These are phyloP conservation scores for Penicillium taxi DNA, from an alignment of 495 filamentous ascomycete genomes.

Conservation along the genomic window DNA sequence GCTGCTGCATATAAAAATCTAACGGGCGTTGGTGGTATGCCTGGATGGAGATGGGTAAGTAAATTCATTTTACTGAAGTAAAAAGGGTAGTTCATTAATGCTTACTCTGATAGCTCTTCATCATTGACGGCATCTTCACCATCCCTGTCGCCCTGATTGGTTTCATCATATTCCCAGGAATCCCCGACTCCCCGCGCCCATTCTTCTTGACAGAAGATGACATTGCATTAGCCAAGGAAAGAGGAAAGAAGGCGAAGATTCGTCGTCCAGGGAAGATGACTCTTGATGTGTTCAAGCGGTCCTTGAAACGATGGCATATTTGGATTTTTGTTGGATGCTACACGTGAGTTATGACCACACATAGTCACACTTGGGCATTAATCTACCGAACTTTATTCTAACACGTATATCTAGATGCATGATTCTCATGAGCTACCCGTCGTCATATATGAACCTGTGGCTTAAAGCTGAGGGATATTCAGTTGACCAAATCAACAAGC, in stretches of 20 bases:
- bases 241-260: slow-evolving; percentile 20
- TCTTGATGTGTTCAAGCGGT: slow-evolving; percentile 36
- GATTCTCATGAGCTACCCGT: slow-evolving; percentile 36
- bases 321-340: slow-evolving; percentile 40
- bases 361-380: neutral
- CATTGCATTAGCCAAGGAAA: slow-evolving; percentile 30
- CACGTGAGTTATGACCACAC: slow-evolving; percentile 21
- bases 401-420: slow-evolving; percentile 24
- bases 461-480: slow-evolving; percentile 41
- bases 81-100: no score
- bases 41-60: slow-evolving; percentile 44
- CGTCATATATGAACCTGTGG: slow-evolving; percentile 40
- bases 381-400: neutral
- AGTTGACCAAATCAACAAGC: slow-evolving; percentile 37
- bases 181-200: slow-evolving; percentile 36
- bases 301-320: slow-evolving; percentile 39
- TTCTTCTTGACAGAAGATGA: slow-evolving; percentile 35
- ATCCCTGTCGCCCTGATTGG: slow-evolving; percentile 40
- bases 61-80: no score
- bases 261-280: slow-evolving; percentile 28
- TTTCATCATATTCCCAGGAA: slow-evolving; percentile 40
- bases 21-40: slow-evolving; percentile 37
- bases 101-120: no score
- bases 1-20: slow-evolving; percentile 41
- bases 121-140: slow-evolving; percentile 44